Evolutionary conservation across 2,329 filamentous ascomycete genomes (phyloP).

Genomic region (Clonostachys byssicola): DNA sequence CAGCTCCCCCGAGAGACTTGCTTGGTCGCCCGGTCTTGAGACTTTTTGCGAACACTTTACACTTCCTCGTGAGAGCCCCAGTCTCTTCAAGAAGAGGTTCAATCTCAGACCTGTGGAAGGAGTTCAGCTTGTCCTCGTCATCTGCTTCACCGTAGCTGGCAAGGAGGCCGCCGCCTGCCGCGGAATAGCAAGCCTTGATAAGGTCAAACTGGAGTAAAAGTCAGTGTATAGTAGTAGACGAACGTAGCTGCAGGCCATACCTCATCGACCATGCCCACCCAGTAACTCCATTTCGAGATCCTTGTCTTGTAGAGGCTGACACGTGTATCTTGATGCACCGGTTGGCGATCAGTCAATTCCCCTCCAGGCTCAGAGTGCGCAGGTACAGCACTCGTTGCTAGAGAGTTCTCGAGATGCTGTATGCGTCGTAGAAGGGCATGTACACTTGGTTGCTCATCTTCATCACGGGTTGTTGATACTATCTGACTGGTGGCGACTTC

Average conservation of each 20-base stretch:
- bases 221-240: not conserved
- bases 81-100: slow-evolving; percentile 13
- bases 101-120: slow-evolving; percentile 12
- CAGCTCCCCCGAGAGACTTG: slow-evolving; percentile 10
- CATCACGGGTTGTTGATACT: too few species aligned
- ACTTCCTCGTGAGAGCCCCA: slow-evolving; percentile 19
- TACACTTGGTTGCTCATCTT: not conserved
- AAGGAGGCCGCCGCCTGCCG: slow-evolving; percentile 7
- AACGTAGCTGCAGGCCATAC: slow-evolving; percentile 9
- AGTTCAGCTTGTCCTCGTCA: slow-evolving; percentile 2
- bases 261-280: slow-evolving; percentile 20
- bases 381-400: not conserved
- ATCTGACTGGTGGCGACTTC: too few species aligned
- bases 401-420: not conserved
- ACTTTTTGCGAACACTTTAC: slow-evolving; percentile 21
- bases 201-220: slow-evolving; percentile 14
- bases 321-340: slow-evolving; percentile 10
- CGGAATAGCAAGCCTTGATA: slow-evolving; percentile 19
- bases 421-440: not conserved
- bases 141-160: too few species aligned
- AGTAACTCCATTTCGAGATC: slow-evolving; percentile 21
- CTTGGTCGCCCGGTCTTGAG: slow-evolving; percentile 26
- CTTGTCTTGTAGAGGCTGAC: slow-evolving; percentile 27
- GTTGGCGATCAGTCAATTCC: slow-evolving; percentile 6
- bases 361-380: not conserved